Evolutionary conservation across 2,329 filamentous ascomycete species (phyloP), one percentile per base, ranked within the genome.

Genomic region (Ophiostoma perfectum): DNA sequence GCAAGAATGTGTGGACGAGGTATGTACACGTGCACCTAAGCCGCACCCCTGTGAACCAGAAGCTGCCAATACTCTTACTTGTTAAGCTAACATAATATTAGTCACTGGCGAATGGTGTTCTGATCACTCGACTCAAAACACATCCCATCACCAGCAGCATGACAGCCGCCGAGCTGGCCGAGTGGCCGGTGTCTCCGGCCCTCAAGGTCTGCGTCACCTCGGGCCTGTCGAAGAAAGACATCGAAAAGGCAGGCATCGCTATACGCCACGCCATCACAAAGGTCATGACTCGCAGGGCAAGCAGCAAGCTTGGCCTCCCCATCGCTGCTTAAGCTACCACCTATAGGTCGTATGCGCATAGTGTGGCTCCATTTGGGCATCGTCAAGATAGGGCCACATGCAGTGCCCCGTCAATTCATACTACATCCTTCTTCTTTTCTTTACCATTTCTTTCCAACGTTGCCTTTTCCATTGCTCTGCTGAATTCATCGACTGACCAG

Each of bases 1-100:
- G 69, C 89, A 96, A 75, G 95, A 99, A 74, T 89, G 92, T 72
- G 92, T 97, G n/a, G 96, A 99, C 70, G 95, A 99, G 89, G 93
- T 96, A 83, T 74, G 86, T 78, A 27, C 27, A 27, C 27, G 27
- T 27, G 27, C 27, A 27, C 27, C 27, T 27, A 27, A 27, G 27
- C 27, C 27, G 27, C 27, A 27, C 2, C 27, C 27, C 27, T 27
- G 27, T 27, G 27, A 27, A 27, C 27, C 27, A 27, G 27, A 27
- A 27, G 27, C 27, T 27, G 27, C 27, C 27, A 27, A 27, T 27
- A 27, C 27, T 27, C 27, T 27, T 27, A 27, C 27, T 27, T 18
- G 11, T n/a, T 7, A 27, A 62, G 12, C n/a, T 55, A 38, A 52
- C 18, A 45, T 72, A 39, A 70, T 55, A 41, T 14, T 55, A 97